phyloP scores from a whole-genome alignment of 2,329 filamentous ascomycete genomes.

The Colletotrichum siamense region DNA sequence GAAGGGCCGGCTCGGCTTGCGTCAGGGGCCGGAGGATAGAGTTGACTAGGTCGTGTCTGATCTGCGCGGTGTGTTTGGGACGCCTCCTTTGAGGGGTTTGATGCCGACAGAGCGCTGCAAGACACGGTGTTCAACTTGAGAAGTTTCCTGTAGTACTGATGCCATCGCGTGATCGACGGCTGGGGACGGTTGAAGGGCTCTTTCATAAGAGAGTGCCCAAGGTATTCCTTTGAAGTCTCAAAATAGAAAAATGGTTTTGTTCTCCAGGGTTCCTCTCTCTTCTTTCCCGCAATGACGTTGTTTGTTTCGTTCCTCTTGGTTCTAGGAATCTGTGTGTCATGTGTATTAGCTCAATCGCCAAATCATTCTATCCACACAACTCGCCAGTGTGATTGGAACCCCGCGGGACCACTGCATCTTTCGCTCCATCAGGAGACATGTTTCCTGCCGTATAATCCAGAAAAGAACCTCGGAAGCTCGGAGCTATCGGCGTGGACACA shows the following conservation, averaged over 20 bases:
- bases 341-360: not conserved
- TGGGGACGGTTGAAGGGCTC: not conserved
- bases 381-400: not conserved
- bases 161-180: not conserved
- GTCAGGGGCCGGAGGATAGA: not conserved
- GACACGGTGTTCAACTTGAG: not conserved
- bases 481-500: conserved; percentile 10
- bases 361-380: no score
- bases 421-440: not conserved
- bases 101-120: not conserved
- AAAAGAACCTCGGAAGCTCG: no score
- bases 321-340: rapidly evolving
- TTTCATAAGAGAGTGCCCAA: not conserved
- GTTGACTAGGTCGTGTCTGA: not conserved
- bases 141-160: not conserved
- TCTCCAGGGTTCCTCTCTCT: rapidly evolving
- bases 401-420: not conserved
- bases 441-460: not conserved
- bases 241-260: not conserved
- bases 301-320: not conserved
- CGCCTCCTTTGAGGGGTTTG: not conserved
- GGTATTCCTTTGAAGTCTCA: not conserved
- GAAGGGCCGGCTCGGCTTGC: not conserved
- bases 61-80: not conserved
- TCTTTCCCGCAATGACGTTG: not conserved